Base-by-base conservation (phyloP, 2,329 filamentous ascomycete species). In the Phaeoacremonium minimum region DNA sequence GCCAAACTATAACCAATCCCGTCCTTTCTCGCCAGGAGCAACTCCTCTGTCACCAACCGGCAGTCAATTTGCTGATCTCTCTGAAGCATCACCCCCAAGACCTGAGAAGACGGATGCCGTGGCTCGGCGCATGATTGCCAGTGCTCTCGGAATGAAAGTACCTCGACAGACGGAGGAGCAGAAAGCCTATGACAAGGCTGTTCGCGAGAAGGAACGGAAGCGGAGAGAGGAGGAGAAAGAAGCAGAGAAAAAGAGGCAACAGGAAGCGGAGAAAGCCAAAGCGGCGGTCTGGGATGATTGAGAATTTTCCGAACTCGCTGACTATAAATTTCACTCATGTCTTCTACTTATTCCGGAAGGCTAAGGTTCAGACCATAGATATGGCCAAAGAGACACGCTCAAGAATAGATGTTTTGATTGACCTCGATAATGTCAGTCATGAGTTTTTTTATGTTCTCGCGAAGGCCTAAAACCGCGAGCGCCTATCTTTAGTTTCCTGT, bases 81-180 rank as follows among this genome's bases (percentile, higher is more conserved):
- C 34, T 30, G 35, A 33, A 30, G 30, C n/a, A 37, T n/a, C n/a
- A n/a, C 38, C 28, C 34, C 36, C 9, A 39, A 67, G 86, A 28
- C 91, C 89, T 0, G 90, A 95, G 63, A 98, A 95, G 70, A 94
- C 90, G 44, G 94, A 94, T 43, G 87, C 89, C 1, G 88, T 95
- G 28, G 93, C 93, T 5, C 78, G 85, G 43, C 73, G 93, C 41
- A 74, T 98, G 77, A 97, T 98, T 57, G 89, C 88, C 1, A 86
- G 85, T 4, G 89, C 87, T 1, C 66, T 97, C 46, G 93, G 93
- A 1, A 77, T 96, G 37, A 80, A 82, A 52, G 80, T 83, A 20
- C 87, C 88, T 19, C 84, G 79, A 66, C 77, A 83, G 58, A 96
- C 88, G 2, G 88, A 94, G 44, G 90, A 96, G 64, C 86, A 95